phyloP scores from a whole-genome alignment of 805 yeast genomes.

The Lipomyces kockii region DNA sequence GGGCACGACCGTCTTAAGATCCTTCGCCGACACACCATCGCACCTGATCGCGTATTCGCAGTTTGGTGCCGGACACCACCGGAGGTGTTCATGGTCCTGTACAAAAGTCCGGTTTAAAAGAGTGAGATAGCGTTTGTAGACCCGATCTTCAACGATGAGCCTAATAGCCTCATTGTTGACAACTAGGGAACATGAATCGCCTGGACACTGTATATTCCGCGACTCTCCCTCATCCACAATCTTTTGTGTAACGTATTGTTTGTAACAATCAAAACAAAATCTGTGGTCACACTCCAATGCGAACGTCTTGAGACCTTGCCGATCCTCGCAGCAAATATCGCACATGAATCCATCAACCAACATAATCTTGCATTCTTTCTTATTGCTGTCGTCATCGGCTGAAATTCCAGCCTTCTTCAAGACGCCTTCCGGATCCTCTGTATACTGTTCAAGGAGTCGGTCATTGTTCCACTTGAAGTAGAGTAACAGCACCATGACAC shows the following conservation, averaged over 20 bases:
- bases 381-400: constrained; percentile 11
- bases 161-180: constrained; percentile 46
- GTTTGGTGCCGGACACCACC: constrained; percentile 87
- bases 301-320: constrained; percentile 49
- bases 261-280: constrained; percentile 72
- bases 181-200: constrained; percentile 55
- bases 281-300: constrained; percentile 70
- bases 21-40: constrained; percentile 31
- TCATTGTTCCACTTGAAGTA: constrained; percentile 65
- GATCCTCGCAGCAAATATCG: constrained; percentile 72
- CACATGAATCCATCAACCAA: constrained; percentile 53
- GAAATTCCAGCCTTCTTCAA: constrained; percentile 46
- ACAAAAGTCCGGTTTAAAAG: constrained; percentile 52
- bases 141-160: constrained; percentile 45
- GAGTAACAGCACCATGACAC: constrained; percentile 53
- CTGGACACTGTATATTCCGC: constrained; percentile 65
- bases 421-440: constrained; percentile 51
- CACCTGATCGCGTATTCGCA: constrained; percentile 64
- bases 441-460: constrained; percentile 58
- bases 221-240: constrained; percentile 45
- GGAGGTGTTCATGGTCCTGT: constrained; percentile 55
- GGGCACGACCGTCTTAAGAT: constrained; percentile 54
- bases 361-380: constrained; percentile 34
- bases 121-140: constrained; percentile 38
- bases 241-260: constrained; percentile 58